These are phyloP conservation scores for Paracoccidioides brasiliensis DNA, from an alignment of 2,329 filamentous ascomycete species.

Conservation along the genomic window DNA sequence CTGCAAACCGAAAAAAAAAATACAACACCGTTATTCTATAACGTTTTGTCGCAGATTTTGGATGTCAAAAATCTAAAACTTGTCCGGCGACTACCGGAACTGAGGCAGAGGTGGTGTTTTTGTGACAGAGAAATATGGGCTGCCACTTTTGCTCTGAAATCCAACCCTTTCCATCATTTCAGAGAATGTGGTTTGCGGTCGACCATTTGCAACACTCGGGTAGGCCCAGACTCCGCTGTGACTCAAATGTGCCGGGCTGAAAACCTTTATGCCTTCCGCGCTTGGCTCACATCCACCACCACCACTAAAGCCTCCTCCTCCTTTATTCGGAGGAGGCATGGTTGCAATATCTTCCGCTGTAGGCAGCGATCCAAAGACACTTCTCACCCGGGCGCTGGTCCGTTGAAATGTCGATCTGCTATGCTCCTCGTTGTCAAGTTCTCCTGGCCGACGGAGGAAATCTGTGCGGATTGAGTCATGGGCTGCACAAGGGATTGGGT, in stretches of 20 bases:
- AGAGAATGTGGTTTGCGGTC: constrained; percentile 25
- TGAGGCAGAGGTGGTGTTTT: constrained; percentile 11
- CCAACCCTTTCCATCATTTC: constrained; percentile 28
- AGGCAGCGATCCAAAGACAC: constrained; percentile 21
- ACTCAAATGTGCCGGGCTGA: constrained; percentile 26
- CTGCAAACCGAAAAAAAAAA: too few species aligned
- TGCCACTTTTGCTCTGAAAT: constrained; percentile 19
- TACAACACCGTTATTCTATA: too few species aligned
- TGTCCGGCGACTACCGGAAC: background rate
- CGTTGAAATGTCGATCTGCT: constrained; percentile 22
- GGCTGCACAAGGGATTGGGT: constrained; percentile 29
- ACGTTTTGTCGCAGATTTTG: too few species aligned
- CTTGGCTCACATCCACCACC: constrained; percentile 14
- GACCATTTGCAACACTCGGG: constrained; percentile 16
- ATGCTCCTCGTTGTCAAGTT: constrained; percentile 14
- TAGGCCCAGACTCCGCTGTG: constrained; percentile 18
- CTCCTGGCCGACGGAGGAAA: constrained; percentile 24
- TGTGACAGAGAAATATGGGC: constrained; percentile 19
- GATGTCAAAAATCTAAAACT: background rate
- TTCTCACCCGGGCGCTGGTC: constrained; percentile 25
- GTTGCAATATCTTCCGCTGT: constrained; percentile 7
- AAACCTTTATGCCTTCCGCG: constrained; percentile 36
- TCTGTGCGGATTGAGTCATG: constrained; percentile 32
- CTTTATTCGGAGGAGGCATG: constrained; percentile 20
- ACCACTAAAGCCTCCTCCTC: constrained; percentile 2